Base-by-base conservation (phyloP, 345 rosid genomes). In the Geranium rotundifolium region DNA sequence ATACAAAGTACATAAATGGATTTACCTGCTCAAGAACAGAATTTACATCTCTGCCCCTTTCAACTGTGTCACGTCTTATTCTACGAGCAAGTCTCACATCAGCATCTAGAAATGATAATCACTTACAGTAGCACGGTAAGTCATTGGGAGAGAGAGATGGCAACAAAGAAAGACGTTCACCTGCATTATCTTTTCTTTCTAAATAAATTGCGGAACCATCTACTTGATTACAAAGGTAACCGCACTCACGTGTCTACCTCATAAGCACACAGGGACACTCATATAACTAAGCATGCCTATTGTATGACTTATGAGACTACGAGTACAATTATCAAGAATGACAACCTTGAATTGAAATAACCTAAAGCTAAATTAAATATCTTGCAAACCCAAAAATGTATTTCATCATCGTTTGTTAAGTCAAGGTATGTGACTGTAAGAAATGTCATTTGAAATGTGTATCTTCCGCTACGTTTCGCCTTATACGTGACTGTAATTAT, bases 61-160 rank as follows among this genome's bases (percentile, higher is more conserved):
- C 89, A 73, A 90, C 93, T 0, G 91, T 95, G 73, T 95, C 99
- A 73, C 99, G 93, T 66, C 92, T 81, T 74, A 95, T 88, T 81
- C 99, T 84, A 31, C 99, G 96, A 79, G 99, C 99, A 78, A 95
- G 97, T 81, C 99, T 90, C 76, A 90, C 99, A 80, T 95, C 99
- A 71, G 97, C 96, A 86, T 95, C 99, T 95, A 81, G 41, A 80
- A 79, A 15, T 64, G 78, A 72, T 50, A 61, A 55, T 46, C 16
- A 46, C 52, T 14, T 7, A 46, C 15, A 46, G 52, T 7, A 46
- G 12, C 52, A 46, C 52, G 12, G 52, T 46, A 12, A 46, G 41
- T 46, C 16, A 46, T 3, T 9, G 52, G 16, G 52, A 23, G 27
- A 23, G 27, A 23, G 46, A 54, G 17, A 20, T 46, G 52, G 3